phyloP scores from a whole-genome alignment of 208 protist genomes.

The Strigomonas culicis region DNA sequence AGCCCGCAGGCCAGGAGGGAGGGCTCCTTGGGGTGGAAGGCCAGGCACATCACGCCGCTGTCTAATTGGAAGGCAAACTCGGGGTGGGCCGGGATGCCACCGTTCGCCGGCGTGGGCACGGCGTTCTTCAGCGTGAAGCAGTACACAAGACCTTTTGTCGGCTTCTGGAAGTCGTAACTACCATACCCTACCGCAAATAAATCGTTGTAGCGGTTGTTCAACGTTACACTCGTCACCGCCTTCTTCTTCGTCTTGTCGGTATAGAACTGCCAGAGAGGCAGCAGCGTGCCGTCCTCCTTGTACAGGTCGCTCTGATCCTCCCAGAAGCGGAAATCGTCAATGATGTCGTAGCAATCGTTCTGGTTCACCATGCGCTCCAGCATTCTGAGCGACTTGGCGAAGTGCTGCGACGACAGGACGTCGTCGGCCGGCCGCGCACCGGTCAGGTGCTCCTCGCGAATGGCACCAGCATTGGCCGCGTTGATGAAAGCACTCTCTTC shows the following conservation, averaged over 20 bases:
- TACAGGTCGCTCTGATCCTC: constrained; percentile 95
- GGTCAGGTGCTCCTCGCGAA: constrained; percentile 17
- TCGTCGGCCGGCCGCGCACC: constrained; percentile 43
- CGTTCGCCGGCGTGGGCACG: constrained; percentile 54
- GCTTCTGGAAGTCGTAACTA: constrained; percentile 97
- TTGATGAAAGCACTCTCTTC: constrained; percentile 40
- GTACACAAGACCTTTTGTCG: constrained; percentile 90
- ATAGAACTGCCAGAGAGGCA: constrained; percentile 96
- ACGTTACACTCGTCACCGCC: constrained; percentile 92
- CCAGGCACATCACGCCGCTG: constrained; percentile 95
- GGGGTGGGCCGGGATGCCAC: constrained; percentile 76
- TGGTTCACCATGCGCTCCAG: constrained; percentile 98
- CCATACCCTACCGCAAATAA: constrained; percentile 97
- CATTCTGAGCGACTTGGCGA: constrained; percentile 76
- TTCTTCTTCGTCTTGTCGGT: constrained; percentile 82
- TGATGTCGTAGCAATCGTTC: constrained; percentile 96
- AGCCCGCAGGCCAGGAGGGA: constrained; percentile 94
- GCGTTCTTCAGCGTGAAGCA: constrained; percentile 98
- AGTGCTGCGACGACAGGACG: constrained; percentile 56
- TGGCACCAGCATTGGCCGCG: constrained; percentile 19
- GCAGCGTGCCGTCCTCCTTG: constrained; percentile 93
- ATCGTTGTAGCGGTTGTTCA: constrained; percentile 95
- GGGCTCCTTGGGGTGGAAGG: constrained; percentile 92
- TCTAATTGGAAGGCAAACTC: constrained; percentile 91
- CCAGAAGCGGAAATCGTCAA: constrained; percentile 97